Percentiles rank a stretch among this genome's conserved stretches.
Evolutionary conservation across 2,329 filamentous ascomycete genomes (phyloP).

Genomic region (Cladosporium cucumerinum): DNA sequence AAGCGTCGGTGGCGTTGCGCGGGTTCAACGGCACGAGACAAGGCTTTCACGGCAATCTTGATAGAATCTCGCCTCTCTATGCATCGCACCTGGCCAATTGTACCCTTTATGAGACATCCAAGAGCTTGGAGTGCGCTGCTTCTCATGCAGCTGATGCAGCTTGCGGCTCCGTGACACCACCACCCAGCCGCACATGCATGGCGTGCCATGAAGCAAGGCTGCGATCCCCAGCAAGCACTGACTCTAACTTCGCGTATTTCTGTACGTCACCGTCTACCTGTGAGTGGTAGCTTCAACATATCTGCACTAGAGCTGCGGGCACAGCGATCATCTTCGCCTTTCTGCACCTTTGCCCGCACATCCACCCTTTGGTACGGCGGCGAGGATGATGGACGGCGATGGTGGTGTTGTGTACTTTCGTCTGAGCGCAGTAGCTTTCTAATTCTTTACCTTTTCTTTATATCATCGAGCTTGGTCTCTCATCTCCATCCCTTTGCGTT

Average conservation of each 20-base stretch:
- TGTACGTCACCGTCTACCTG: constrained; percentile 9
- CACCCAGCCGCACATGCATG: neutral
- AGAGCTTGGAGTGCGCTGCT: neutral
- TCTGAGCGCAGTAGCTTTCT: neutral
- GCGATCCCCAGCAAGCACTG: constrained; percentile 8
- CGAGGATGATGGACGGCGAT: neutral
- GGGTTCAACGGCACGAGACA: neutral
- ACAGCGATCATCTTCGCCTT: constrained; percentile 1
- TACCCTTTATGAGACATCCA: neutral
- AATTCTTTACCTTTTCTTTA: neutral
- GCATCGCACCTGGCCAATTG: neutral
- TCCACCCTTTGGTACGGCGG: neutral
- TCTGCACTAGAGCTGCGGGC: constrained; percentile 4
- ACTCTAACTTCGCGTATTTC: constrained; percentile 8
- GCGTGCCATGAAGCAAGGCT: neutral
- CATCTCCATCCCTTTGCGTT: neutral
- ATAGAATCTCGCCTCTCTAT: neutral
- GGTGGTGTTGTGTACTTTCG: neutral
- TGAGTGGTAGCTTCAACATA: neutral
- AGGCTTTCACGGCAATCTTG: neutral
- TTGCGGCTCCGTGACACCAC: constrained; percentile 1
- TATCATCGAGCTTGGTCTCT: neutral
- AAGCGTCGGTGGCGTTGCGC: neutral
- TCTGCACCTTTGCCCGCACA: neutral
- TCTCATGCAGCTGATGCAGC: neutral